Evolutionary conservation across 208 protist genomes (phyloP).

Genomic region (Acanthamoeba castellanii): DNA sequence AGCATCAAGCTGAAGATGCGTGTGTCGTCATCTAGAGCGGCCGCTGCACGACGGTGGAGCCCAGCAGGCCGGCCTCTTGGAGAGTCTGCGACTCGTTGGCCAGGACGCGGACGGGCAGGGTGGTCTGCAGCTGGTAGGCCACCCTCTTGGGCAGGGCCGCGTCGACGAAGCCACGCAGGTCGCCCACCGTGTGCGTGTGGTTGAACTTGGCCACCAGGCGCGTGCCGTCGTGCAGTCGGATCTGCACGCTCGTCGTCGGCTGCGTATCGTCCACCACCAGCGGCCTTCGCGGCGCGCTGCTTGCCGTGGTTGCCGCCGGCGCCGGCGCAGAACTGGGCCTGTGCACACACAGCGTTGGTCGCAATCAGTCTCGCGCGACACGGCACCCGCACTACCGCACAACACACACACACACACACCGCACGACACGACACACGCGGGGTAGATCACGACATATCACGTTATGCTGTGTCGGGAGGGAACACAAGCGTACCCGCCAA

Average conservation of each 20-base stretch:
- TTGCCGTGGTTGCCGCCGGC: background rate
- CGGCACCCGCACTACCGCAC: too few relatives aligned
- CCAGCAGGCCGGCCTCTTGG: constrained; percentile 28
- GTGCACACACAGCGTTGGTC: too few relatives aligned
- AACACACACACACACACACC: background rate
- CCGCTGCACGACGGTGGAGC: background rate
- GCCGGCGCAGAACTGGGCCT: background rate
- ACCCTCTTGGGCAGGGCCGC: background rate
- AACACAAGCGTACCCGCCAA: background rate
- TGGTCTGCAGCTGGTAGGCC: constrained; percentile 19
- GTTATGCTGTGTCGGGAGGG: background rate
- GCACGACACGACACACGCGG: too few relatives aligned
- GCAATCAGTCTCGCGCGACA: too few relatives aligned
- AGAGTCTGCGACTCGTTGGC: background rate
- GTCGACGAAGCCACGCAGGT: constrained; percentile 33
- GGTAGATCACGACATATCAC: too few relatives aligned
- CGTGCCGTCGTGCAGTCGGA: constrained; percentile 41
- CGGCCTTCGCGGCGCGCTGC: background rate
- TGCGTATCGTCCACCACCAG: background rate
- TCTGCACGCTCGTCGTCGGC: constrained; percentile 28
- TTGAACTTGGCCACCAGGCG: constrained; percentile 49
- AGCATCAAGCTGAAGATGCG: too few relatives aligned
- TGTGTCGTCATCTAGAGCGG: background rate
- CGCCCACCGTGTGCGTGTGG: constrained; percentile 39
- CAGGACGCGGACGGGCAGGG: background rate